Base-by-base conservation (phyloP, 768 basidiomycete species). In the Glaciozyma antarctica region DNA sequence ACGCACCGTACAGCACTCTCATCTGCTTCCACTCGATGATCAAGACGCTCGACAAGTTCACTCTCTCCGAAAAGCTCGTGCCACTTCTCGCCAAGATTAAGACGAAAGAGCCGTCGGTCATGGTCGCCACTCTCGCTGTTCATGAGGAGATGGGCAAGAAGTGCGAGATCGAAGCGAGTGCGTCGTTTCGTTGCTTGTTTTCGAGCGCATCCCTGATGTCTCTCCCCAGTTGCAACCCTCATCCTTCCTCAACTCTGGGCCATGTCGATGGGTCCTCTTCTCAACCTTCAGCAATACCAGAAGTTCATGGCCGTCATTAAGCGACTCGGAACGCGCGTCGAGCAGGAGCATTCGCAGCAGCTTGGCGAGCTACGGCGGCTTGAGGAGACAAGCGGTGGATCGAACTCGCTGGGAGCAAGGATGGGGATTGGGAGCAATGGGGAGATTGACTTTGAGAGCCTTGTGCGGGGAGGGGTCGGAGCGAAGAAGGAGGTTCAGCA, bases 51-150 rank as follows among this genome's bases (percentile, higher is more conserved):
- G 90, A 94, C 77, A 89, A 91, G 78, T 75, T 75, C 49, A 93
- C 87, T 73, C 75, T 99, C 59, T 97, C 95, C 1, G 91, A 94
- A 73, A 97, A 95, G 76, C 81, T 99, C 24, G 94, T 97, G 5
- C 95, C 95, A 2, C 77, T 98, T 21, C 81, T 99, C 30, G 87
- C 92, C 0, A 95, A 90, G 76, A 95, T 98, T 68, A 85, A 92
- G 45, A 97, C 94, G 7, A 94, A 91, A 75, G 93, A 97, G 75
- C 94, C 94, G 15, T 85, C 87, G 57, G 94, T 98, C 7, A 95
- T 91, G 83, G 89, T 90, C 28, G 68, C 72, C 22, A 68, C 71
- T 0, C 26, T 75, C 24, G 68, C 71, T 1, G 71, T 74, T 13
- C 68, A 73, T 54, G 71, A 73, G 59, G 70, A 68, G 60, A 73